Evolutionary conservation across 2,329 filamentous ascomycete species (phyloP), one percentile per base, ranked within the genome.

Genomic region (Phialophora macrospora): DNA sequence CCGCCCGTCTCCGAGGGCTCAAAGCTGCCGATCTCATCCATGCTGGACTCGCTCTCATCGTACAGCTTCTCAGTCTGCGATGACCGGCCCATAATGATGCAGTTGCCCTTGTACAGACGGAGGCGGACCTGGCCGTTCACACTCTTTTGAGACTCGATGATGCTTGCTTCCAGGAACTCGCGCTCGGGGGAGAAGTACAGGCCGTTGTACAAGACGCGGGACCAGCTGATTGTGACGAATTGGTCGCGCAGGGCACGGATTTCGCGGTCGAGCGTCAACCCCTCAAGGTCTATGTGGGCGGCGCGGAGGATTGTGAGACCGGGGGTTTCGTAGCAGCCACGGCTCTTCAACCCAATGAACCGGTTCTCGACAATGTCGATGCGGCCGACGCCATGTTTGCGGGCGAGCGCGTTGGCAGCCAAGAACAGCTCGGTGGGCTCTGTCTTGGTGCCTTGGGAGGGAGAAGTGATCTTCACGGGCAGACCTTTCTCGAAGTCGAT

Each of bases 351-450:
- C 69, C 90, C 91, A 75, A 91, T 90, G 82, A 90, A 91, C 61
- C 91, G 85, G 81, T 91, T 90, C 79, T 92, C 90, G 67, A 93
- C 90, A 75, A 94, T 94, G 78, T 94, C 91, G 71, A 94, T 89
- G 30, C 60, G 34, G 49, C 49, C 60, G 38, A 62, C 38, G 34
- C 91, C 91, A 80, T 92, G 82, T 70, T 82, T 84, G 76, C 86
- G 85, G 70, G 86, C 91, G 70, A 94, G 61, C 24, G 63, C 65
- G 60, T 73, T 73, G 20, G 69, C 83, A 63, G 85, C 83, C 67
- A 87, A 81, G 83, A 94, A 94, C 64, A 94, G 82, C 75, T 90
- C 88, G 63, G 92, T 83, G 4, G 87, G 82, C 74, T 90, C 89
- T 63, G 89, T 91, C 72, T 86, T 83, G 44, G 81, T 83, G 81